Percentiles rank a stretch among this genome's conserved stretches.
These are phyloP conservation scores for Dillenia turbinata DNA, from an alignment of 164 flowering plant genomes.

Conservation along the genomic window DNA sequence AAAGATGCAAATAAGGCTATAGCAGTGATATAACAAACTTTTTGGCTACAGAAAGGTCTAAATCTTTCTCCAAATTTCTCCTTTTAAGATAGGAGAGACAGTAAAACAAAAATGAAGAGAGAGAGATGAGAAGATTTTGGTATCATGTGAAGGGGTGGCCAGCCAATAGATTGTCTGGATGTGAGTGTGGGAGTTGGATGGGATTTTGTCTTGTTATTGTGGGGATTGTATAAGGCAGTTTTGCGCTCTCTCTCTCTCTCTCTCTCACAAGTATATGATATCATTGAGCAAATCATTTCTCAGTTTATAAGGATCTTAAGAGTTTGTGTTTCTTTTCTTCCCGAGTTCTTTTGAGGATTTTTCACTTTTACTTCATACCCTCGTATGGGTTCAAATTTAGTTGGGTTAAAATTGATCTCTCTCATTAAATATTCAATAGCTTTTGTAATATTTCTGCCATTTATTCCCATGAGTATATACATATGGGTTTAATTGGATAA, in stretches of 20 bases:
- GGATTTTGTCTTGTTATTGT: conserved; percentile 39
- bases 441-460: no score
- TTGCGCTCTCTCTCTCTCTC: not conserved
- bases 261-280: conserved; percentile 10
- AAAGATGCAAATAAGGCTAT: conserved; percentile 7
- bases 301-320: not conserved
- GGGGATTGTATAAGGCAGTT: conserved; percentile 20
- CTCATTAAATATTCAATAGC: no score
- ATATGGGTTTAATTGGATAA: no score
- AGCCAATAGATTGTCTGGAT: conserved; percentile 52
- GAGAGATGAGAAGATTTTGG: conserved; percentile 27
- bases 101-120: conserved; percentile 15
- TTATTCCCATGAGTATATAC: no score
- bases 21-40: conserved; percentile 14
- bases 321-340: no score
- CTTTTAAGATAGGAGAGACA: not conserved
- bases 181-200: conserved; percentile 33
- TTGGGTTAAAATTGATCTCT: no score
- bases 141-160: conserved; percentile 60
- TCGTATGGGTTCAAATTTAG: no score
- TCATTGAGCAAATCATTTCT: conserved; percentile 35
- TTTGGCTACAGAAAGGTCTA: conserved; percentile 34
- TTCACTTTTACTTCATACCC: no score
- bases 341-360: no score
- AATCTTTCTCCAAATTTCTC: conserved; percentile 3